Base-by-base conservation (phyloP, 2,329 filamentous ascomycete genomes). In the Massarina eburnea region DNA sequence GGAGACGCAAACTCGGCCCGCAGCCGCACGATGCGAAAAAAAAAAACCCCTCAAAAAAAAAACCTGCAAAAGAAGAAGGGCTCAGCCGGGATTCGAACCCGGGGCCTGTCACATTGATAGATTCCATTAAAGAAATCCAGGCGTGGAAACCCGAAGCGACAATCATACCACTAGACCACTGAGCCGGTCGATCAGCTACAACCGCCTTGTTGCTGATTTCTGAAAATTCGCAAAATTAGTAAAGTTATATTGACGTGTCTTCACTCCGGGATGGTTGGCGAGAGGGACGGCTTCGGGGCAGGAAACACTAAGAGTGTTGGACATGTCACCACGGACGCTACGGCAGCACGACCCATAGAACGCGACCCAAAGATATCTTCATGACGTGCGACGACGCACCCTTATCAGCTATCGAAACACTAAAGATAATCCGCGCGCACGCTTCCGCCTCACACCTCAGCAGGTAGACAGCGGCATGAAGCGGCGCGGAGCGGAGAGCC, bases 111-210 rank as follows among this genome's bases (percentile, higher is more conserved):
- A 59, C 60, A 62, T 37, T 39, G 30, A 10, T 35, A 21, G 30
- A 18, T 8, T 8, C 41, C 34, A 35, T 43, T 22, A 18, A 30
- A 39, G 38, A 32, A 41, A 42, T 48, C 46, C 46, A 46, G 49
- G 53, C 43, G 40, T 21, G 34, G n/a, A 36, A 35, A 47, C 54
- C 52, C 59, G 59, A 62, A 61, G 58, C 58, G 54, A 56, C 55
- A 61, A 61, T 62, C 58, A 61, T 63, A 52, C 59, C 47, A 60
- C 58, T 61, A 63, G 59, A 62, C 59, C 59, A 58, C 49, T 42
- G 43, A 44, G 57, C 58, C 58, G 37, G 41, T 39, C 21, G 12
- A 30, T 33, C 10, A 26, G 24, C 10, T 26, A 26, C 24, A 26
- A 7, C 24, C 24, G 10, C 6, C n/a, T n/a, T n/a, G n/a, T n/a